A percentile compares a stretch with the other conserved stretches of the same genome.
Conservation (phyloP, 495 filamentous ascomycete genomes). For the Eremomyces bilateralis region DNA sequence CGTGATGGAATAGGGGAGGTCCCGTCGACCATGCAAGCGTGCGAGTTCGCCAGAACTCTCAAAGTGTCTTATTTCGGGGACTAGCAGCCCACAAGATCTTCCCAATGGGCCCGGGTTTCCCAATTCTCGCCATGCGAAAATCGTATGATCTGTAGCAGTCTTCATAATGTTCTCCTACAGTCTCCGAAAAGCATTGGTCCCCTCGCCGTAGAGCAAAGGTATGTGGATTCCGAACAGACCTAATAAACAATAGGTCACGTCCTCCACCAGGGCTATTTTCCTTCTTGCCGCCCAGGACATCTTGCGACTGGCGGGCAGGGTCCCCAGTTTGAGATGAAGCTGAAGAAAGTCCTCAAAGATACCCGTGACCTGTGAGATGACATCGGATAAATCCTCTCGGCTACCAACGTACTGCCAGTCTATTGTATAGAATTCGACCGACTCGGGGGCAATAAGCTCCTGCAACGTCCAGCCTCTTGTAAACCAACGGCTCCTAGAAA, state of each 20-base stretch:
- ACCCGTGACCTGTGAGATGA: background rate
- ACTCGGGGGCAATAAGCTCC: background rate
- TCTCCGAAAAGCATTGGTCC: background rate
- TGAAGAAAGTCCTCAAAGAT: background rate
- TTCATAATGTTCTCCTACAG: background rate
- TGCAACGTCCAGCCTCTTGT: slow-evolving; percentile 1
- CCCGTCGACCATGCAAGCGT: no score
- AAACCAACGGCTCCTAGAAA: background rate
- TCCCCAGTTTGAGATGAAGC: background rate
- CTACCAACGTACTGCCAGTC: background rate
- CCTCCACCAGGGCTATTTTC: background rate
- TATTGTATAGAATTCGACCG: background rate
- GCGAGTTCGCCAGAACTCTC: no score
- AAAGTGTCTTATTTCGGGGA: no score
- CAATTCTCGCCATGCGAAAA: no score
- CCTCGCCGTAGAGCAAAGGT: background rate
- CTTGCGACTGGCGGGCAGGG: background rate
- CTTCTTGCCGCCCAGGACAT: background rate
- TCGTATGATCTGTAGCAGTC: no score
- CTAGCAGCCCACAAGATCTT: no score
- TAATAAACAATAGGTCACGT: background rate
- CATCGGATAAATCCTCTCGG: background rate
- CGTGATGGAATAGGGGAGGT: no score
- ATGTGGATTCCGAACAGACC: slow-evolving; percentile 1
- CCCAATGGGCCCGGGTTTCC: no score